Conservation (phyloP, 2,329 filamentous ascomycete genomes). For the Ilyonectria sp. region DNA sequence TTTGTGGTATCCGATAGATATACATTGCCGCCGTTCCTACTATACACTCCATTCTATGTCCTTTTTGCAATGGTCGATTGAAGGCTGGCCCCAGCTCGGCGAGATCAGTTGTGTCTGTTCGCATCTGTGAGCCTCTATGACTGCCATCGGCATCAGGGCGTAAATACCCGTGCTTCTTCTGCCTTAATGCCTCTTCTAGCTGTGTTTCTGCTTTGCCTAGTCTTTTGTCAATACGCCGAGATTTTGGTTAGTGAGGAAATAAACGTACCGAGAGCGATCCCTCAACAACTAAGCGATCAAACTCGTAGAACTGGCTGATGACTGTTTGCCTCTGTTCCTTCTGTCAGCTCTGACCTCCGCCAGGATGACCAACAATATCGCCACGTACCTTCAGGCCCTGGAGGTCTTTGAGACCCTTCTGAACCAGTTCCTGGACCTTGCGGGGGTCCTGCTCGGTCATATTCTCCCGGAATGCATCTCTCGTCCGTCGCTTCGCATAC, state of each 20-base stretch:
- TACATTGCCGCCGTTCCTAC: conserved; percentile 47
- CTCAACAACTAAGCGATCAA: conserved; percentile 93
- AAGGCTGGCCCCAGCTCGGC: conserved; percentile 16
- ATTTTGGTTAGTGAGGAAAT: neutral
- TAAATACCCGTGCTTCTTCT: conserved; percentile 84
- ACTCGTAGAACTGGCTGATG: conserved; percentile 94
- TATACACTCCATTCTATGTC: conserved; percentile 43
- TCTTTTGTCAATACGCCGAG: conserved; percentile 33
- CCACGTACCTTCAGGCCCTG: conserved; percentile 87
- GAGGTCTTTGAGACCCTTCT: conserved; percentile 88
- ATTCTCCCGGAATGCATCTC: conserved; percentile 91
- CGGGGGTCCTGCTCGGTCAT: conserved; percentile 80
- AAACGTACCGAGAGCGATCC: conserved; percentile 79
- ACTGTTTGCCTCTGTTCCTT: conserved; percentile 88
- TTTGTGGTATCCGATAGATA: conserved; percentile 48
- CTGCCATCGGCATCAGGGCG: neutral
- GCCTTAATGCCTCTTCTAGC: conserved; percentile 78
- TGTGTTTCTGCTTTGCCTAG: conserved; percentile 79
- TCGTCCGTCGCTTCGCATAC: conserved; percentile 92
- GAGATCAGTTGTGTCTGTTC: conserved; percentile 39
- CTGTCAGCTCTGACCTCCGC: conserved; percentile 21
- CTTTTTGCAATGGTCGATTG: conserved; percentile 26
- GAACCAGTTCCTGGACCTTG: conserved; percentile 88
- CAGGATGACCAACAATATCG: too few species aligned
- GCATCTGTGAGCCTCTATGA: conserved; percentile 15